A percentile compares a stretch with the other conserved stretches of the same genome.
These are phyloP conservation scores for Crassisporium funariophilum DNA, from an alignment of 768 basidiomycete genomes.

Conservation along the genomic window DNA sequence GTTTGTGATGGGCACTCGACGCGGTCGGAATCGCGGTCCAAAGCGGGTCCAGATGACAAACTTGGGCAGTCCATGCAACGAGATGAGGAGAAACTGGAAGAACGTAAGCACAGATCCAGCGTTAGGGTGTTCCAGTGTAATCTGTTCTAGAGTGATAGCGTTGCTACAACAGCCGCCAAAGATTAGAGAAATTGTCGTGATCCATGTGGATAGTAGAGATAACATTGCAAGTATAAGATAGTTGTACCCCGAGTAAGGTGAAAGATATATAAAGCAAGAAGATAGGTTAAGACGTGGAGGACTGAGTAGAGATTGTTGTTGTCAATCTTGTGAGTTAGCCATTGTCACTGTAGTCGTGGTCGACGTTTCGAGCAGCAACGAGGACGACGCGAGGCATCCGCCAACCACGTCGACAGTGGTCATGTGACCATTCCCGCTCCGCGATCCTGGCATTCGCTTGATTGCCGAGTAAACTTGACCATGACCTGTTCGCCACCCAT, in stretches of 20 bases:
- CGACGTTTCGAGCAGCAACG: too few species aligned
- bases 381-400: slow-evolving; percentile 11
- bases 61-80: slow-evolving; percentile 69
- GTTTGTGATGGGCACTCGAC: slow-evolving; percentile 67
- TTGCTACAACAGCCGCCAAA: slow-evolving; percentile 96
- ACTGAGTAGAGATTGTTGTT: neutral
- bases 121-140: slow-evolving; percentile 68
- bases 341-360: slow-evolving; percentile 4
- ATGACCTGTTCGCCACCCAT: too few species aligned
- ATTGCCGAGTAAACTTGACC: too few species aligned
- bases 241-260: neutral
- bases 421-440: too few species aligned
- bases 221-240: slow-evolving; percentile 15
- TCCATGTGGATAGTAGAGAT: slow-evolving; percentile 44
- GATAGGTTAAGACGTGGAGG: neutral
- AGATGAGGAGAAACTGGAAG: slow-evolving; percentile 79
- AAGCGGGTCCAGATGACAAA: slow-evolving; percentile 54
- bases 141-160: slow-evolving; percentile 74
- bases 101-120: slow-evolving; percentile 86
- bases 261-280: neutral
- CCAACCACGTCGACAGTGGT: slow-evolving; percentile 10
- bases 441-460: too few species aligned
- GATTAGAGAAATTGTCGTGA: slow-evolving; percentile 67
- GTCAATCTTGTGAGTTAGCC: slow-evolving; percentile 1
- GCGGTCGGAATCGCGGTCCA: slow-evolving; percentile 58